Evolutionary conservation across 805 yeast species (phyloP), one percentile per base, ranked within the genome.

Genomic region (Starmerella stigmatis): DNA sequence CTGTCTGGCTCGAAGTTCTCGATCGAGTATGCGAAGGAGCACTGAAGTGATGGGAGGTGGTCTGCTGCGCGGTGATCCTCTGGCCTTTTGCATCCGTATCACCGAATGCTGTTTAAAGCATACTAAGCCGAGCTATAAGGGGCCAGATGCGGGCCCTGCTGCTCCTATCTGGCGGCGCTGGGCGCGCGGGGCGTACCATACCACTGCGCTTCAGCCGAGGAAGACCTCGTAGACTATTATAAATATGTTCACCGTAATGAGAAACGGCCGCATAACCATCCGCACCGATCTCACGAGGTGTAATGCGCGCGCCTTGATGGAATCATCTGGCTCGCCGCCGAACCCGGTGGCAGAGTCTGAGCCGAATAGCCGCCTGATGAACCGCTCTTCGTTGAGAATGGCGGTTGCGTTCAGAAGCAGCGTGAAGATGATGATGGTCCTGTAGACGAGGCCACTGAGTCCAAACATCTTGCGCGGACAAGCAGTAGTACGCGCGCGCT

Each of bases 301-400:
- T 29, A 83, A 68, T 34, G 81, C 62, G 53, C 79, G 74, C 5
- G 73, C 63, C 58, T 77, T 79, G 8, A 83, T 69, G 7, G 76
- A 63, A 35, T 65, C 65, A 5, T 50, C 55, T 6, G 49, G 28
- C 31, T 71, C 64, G 20, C 68, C 79, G 57, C 74, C 75, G 15
- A 36, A 36, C 30, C 28, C 40, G 3, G 69, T 70, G 45, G 62
- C 57, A 54, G 68, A 59, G 34, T 65, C 63, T 13, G 64, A 52
- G 15, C 63, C 61, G 39, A 65, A 78, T 34, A 75, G 74, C 64
- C 94, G 68, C 56, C 78, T 78, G 48, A 83, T 67, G 57, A 83
- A 83, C 47, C 94, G 66, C 57, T 83, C 92, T 56, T 83, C 94
- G 59, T 81, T 81, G 43, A 83, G 70, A 28, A 83, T 79, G 0